phyloP scores from a whole-genome alignment of 2,329 filamentous ascomycete species.

The Hortaea werneckii region DNA sequence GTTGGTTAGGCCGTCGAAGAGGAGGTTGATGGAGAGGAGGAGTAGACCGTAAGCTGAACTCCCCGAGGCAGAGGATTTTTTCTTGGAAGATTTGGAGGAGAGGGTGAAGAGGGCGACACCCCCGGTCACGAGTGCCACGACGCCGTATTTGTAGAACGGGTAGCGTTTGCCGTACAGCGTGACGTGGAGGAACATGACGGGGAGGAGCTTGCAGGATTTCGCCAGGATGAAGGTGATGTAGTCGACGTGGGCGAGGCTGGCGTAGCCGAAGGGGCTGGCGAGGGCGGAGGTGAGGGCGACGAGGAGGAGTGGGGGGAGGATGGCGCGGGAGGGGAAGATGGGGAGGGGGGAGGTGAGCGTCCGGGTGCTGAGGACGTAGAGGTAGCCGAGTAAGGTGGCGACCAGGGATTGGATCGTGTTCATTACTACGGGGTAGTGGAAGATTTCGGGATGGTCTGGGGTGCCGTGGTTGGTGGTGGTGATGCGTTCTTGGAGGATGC shows the following conservation, averaged over 20 bases:
- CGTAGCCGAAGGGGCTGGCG: constrained; percentile 92
- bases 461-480: constrained; percentile 71
- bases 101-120: constrained; percentile 94
- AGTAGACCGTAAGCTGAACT: constrained; percentile 71
- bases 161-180: constrained; percentile 82
- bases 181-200: constrained; percentile 94
- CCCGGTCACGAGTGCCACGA: constrained; percentile 80
- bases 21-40: constrained; percentile 75
- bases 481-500: constrained; percentile 90
- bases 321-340: constrained; percentile 66
- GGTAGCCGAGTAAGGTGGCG: constrained; percentile 68
- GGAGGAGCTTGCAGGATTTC: constrained; percentile 94
- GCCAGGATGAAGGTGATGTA: constrained; percentile 97
- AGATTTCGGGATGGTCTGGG: constrained; percentile 59
- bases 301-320: constrained; percentile 68
- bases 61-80: constrained; percentile 31
- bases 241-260: constrained; percentile 84
- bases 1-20: constrained; percentile 94
- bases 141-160: constrained; percentile 91
- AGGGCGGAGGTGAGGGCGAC: constrained; percentile 82
- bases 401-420: constrained; percentile 93
- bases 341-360: constrained; percentile 38
- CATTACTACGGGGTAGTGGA: constrained; percentile 88
- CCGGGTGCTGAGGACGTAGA: constrained; percentile 61
- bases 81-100: constrained; percentile 45